Base-by-base conservation (phyloP, 805 yeast genomes). In the Candida xyloterini region DNA sequence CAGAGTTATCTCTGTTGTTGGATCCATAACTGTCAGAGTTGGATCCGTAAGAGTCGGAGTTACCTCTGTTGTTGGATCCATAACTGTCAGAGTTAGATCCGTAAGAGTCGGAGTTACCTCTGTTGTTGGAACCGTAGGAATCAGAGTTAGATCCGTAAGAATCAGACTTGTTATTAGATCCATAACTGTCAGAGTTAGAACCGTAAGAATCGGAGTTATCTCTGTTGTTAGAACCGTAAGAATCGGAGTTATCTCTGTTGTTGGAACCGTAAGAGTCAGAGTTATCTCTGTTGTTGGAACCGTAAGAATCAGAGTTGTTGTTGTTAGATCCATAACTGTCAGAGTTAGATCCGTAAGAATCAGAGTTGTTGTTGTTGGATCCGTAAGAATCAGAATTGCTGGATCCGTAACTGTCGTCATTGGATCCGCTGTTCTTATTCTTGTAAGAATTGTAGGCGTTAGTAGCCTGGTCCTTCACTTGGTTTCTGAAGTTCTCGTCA, bases 321-420 rank as follows among this genome's bases (percentile, higher is more conserved):
- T 40, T 35, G 29, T 52, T 49, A 23, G 46, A 49, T 2, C 50
- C 47, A 22, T 46, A 40, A 48, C 51, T 47, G 18, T 24, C 16
- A 14, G 38, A 33, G 27, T 25, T 25, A 49, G 56, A 53, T 22
- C 65, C 70, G 47, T 55, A 60, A 23, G 64, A 58, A 53, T 66
- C 58, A 24, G 63, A 57, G 53, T 66, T 58, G 24, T 59, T 53
- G 9, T 57, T 48, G 39, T 46, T 25, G 48, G 56, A 53, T 22
- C 65, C 70, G 47, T 55, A 60, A 23, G 64, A 58, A 53, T 66
- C 58, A 24, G 63, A 57, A 52, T 66, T 58, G 24, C 59, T 42
- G 27, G 46, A 30, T 38, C 48, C 62, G 47, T 57, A 61, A 22
- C 62, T 51, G 38, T 38, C 48, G 31, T 37, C 38, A 9, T 23